Conservation (phyloP, 2,329 filamentous ascomycete species). For the Xylariaceae sp. region DNA sequence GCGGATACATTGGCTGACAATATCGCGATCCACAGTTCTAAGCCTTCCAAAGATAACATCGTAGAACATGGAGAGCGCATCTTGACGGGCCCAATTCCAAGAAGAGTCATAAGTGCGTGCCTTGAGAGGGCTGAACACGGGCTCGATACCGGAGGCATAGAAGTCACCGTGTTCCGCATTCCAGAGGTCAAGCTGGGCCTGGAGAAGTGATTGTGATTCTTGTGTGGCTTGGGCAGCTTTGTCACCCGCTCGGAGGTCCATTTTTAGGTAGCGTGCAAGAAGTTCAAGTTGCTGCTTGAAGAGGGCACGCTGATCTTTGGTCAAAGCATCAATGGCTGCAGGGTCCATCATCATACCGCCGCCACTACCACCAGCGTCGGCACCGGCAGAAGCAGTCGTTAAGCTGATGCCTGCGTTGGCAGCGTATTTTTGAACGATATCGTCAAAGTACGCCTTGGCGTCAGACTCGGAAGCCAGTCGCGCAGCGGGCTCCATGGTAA, state of each 20-base stretch:
- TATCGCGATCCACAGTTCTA: constrained; percentile 90
- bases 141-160: constrained; percentile 91
- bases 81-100: constrained; percentile 99
- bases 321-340: constrained; percentile 91
- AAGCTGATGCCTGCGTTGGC: constrained; percentile 77
- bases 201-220: constrained; percentile 80
- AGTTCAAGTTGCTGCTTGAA: constrained; percentile 99
- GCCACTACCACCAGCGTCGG: constrained; percentile 62
- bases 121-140: constrained; percentile 88
- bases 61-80: constrained; percentile 97
- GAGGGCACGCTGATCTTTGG: constrained; percentile 89
- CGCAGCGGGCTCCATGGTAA: constrained; percentile 87
- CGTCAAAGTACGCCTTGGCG: constrained; percentile 88
- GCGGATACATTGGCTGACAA: constrained; percentile 96
- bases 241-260: constrained; percentile 94
- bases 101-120: constrained; percentile 96
- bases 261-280: constrained; percentile 91
- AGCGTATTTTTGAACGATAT: constrained; percentile 86
- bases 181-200: constrained; percentile 93
- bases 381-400: constrained; percentile 69
- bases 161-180: constrained; percentile 92
- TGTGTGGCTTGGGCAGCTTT: constrained; percentile 84
- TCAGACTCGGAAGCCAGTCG: constrained; percentile 87
- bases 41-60: constrained; percentile 97
- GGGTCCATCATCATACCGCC: constrained; percentile 99